Base-by-base conservation (phyloP, 108 stramenopile genomes). In the Cylindrotheca fusiformis region DNA sequence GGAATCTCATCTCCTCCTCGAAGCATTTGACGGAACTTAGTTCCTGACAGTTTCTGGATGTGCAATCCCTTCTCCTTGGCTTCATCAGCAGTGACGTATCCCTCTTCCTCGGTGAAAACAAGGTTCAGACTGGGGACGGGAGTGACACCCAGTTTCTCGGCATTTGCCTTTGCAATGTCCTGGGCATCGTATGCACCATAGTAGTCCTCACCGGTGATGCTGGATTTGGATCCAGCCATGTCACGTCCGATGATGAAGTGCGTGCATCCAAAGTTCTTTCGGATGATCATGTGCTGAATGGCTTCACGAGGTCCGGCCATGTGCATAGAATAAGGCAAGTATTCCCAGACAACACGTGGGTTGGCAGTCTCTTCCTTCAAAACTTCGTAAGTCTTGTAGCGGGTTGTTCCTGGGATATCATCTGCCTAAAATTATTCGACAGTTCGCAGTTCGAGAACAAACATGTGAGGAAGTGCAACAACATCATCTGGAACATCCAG, bases 241-340 rank as follows among this genome's bases (percentile, higher is more conserved):
- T 99, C 99, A 58, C 99, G 87, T 63, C 99, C 99, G 58, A 99
- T 96, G 71, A 99, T 98, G 77, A 99, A 99, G 73, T 98, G 97
- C n/a, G 97, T 97, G 91, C 97, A 98, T 47, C 98, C 98, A 80
- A 93, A 98, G 93, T 99, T 99, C 90, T 98, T 98, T 48, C 99
- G 96, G 79, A 99, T 98, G 81, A 99, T 96, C 95, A 97, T 97
- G 85, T 99, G 99, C 79, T 97, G 97, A 60, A 99, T 95, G 55
- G 98, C 98, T 86, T 99, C 99, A 58, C 99, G 91, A 21, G 99
- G 99, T 56, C 99, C 99, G 52, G 99, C 99, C 99, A 99, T 99
- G 91, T 97, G 99, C 99, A 99, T 99, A 56, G 94, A 95, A 91
- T 98, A 98, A 21, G 97, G 99, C 51, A 99, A 85, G 84, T 98